phyloP scores from a whole-genome alignment of 2,329 filamentous ascomycete genomes.

The Parastagonospora nodorum region DNA sequence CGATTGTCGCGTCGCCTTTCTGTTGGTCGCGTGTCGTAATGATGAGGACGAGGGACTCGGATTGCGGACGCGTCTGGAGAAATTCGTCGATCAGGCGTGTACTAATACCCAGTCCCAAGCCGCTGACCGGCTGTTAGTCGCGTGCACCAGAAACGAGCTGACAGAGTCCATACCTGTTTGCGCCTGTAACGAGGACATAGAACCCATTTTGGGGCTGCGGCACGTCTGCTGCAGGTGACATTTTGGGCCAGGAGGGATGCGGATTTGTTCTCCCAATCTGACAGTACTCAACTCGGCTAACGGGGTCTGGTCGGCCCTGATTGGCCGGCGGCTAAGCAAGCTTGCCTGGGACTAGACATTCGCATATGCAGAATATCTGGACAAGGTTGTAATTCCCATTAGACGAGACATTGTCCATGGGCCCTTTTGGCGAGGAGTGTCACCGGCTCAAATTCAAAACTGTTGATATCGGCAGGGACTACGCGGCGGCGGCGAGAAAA shows the following conservation, averaged over 20 bases:
- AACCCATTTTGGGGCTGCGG: constrained; percentile 43
- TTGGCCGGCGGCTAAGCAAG: neutral
- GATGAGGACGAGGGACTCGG: constrained; percentile 76
- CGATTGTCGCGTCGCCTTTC: constrained; percentile 76
- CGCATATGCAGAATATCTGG: no score
- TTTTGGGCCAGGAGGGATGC: constrained; percentile 10
- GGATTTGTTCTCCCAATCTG: constrained; percentile 16
- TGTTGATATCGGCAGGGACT: no score
- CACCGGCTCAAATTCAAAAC: no score
- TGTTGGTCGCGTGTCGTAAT: constrained; percentile 77
- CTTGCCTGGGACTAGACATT: no score
- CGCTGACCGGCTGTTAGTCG: constrained; percentile 61
- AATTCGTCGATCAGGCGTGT: constrained; percentile 90
- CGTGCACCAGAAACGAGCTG: no score
- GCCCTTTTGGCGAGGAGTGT: no score
- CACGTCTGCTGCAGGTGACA: constrained; percentile 25
- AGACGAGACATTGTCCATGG: no score
- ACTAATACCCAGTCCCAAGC: constrained; percentile 83
- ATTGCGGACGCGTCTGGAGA: constrained; percentile 68
- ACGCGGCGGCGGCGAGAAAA: no score
- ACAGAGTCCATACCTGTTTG: constrained; percentile 70
- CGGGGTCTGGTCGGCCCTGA: neutral
- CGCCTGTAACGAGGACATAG: constrained; percentile 77
- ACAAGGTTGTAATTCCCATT: no score
- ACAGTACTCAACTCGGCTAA: constrained; percentile 1